Base-by-base conservation (phyloP, 2,329 filamentous ascomycete genomes). In the Cladosporium sp. region DNA sequence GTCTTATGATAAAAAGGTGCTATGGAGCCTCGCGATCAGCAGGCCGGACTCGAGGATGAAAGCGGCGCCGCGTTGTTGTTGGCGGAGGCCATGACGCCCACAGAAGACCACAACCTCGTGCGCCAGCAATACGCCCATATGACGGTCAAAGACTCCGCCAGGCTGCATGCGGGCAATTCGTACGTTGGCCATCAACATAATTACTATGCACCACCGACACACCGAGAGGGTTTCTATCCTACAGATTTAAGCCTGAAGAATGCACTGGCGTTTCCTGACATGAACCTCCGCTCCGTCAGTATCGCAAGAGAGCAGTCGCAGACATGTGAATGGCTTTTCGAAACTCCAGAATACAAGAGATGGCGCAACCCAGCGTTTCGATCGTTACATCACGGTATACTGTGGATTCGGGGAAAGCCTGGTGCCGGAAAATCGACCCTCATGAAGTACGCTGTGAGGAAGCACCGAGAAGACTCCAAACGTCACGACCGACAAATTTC, bases 321-420 rank as follows among this genome's bases (percentile, higher is more conserved):
- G 9, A 53, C 43, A 6, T 53, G 50, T 33, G 9, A 18, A 11
- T 53, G 50, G 50, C 37, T 53, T 28, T 35, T 53, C 13, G 31
- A 35, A 7, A 7, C 33, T 32, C 4, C 7, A 7, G 18, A 5
- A 11, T 53, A 48, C 32, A 46, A 48, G 38, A 9, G 33, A 28
- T 53, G 50, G 50, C 31, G n/a, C n/a, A 22, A 33, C n/a, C 19
- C 18, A 14, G 22, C 5, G 9, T n/a, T 41, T n/a, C 14, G 14
- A 41, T n/a, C 8, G 9, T 32, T 41, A 11, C 40, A 50, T 14
- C 41, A 43, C 3, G 54, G 54, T 22, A 40, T 57, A 9, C 37
- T 56, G 8, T 56, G 56, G 56, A 52, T 57, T 41, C 56, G 56
- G 35, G 56, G 56, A 1, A 58, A 58, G 33, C 56, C 56, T 14